Base-by-base conservation (phyloP, 192 early-diverging fungal genomes). In the Phycomyces blakesleeanus region DNA sequence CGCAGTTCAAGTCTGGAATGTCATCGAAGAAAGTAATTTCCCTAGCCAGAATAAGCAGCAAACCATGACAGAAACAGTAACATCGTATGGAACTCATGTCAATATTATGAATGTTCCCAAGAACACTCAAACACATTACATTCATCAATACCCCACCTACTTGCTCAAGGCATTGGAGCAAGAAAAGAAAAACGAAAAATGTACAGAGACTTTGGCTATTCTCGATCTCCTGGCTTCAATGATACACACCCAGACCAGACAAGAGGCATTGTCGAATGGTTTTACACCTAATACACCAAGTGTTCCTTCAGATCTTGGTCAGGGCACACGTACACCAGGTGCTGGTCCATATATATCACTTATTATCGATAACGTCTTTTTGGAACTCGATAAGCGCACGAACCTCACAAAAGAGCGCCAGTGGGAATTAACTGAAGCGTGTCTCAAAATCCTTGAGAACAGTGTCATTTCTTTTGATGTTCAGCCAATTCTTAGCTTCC, bases 181-280 rank as follows among this genome's bases (percentile, higher is more conserved):
- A 0, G 78, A 78, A 6, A 87, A 81, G 39, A 82, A 93, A 60
- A 18, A 29, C 15, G 59, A 26, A 16, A 87, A 84, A 1, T 99
- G 94, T 64, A 87, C 92, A 0, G 90, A 96, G 75, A 95, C 92
- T 7, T 67, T 92, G 6, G 87, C 95, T 0, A 92, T 95, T 73
- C 66, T 96, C 9, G 69, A 77, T 7, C 82, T 99, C 3, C 66
- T 99, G 12, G 77, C 78, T 1, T 70, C 79, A 29, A 76, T 97
- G 14, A 81, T 90, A 27, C 89, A 93, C 49, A 61, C 78, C 10
- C 82, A 83, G 7, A 66, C 72, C 55, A 74, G 77, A 24, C 57
- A 68, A 1, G 67, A 69, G 15, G 47, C 42, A 15, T 21, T 62
- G 5, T 34, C 50, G 3, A 61, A 61, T 20, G 78, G 67, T 5